Base-by-base conservation (phyloP, 176 grass and related monocot species). In the Panicum miliaceum region DNA sequence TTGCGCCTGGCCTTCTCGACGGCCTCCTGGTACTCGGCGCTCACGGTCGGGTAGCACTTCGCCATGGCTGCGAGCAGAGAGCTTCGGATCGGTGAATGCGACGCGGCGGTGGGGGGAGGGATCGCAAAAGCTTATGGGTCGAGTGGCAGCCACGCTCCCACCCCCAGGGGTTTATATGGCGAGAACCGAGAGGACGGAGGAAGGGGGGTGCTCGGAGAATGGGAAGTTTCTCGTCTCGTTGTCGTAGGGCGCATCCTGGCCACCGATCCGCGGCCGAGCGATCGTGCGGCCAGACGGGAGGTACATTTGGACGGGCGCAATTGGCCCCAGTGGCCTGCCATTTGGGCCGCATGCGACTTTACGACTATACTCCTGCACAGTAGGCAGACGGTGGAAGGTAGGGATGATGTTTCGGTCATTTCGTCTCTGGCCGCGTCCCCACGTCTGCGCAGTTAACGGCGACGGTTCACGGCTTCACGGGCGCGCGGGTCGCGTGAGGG, bases 31-130 rank as follows among this genome's bases (percentile, higher is more conserved):
- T 96, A 96, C 67, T 96, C 96, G 15, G 76, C 91, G 89, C 89
- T 94, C 59, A 99, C 96, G 34, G 75, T 38, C 10, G 96, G 93
- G 91, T 95, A 98, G 43, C 29, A 85, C 76, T 98, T 98, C 83
- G 47, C 87, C 93, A 95, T 95, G 86, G 68, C 78, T 48, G 50
- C 19, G 23, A 42, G 47, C 26, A 12, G 62, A 14, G 46, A 50
- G 70, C 84, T 84, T 16, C 27, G 80, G 8, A 78, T 77, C 66
- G 48, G 46, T 75, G 40, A 79, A 29, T 27, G 77, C 8, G 19
- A 73, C 3, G 51, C 48, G 50, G 43, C 29, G 69, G 74, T 56
- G 54, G 23, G 29, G 29, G 29, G 29, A 3, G 29, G 2, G 54
- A 53, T 56, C 22, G 25, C 47, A 25, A 41, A 63, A 23, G 15